Evolutionary conservation across 192 early-diverging fungal genomes (phyloP), one percentile per base, ranked within the genome.

Genomic region (Oehlia diaphana): DNA sequence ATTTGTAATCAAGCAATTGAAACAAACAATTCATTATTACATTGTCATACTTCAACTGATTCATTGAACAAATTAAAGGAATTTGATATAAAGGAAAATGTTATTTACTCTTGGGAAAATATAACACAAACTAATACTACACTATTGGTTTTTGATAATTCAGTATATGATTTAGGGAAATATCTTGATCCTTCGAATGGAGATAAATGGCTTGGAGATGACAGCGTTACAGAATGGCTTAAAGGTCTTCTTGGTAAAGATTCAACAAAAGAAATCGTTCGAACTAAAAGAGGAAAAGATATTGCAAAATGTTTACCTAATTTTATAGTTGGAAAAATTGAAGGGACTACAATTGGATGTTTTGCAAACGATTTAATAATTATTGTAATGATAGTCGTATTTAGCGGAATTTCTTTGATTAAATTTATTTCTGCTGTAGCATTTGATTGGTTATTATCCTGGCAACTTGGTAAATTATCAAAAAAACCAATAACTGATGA

Each of bases 81-180:
- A 12, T 42, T 80, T 6, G 49, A 28, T 80, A 35, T 65, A 26
- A 63, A 76, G 9, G 4, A 23, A 16, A 33, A 21, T 12, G 74
- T 80, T 28, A 37, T 16, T 33, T 87, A 81, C 58, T 83, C 82
- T 9, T 87, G 86, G 86, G 67, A 75, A 16, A 84, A 87, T 63
- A 81, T 87, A 75, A 87, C 88, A 21, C 83, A 89, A 76, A 28
- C 69, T 35, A 70, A 87, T 10, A 86, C 87, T 78, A 87, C 84
- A 62, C 77, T 92, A 50, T 87, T 93, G 78, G 84, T 84, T 21
- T 87, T 81, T 58, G 82, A 85, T 64, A 82, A 86, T 50, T 78
- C 82, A 63, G 87, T 88, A 12, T 79, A 79, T 71, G 77, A 79
- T 58, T 26, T 79, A 19, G 53, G 8, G 3, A 28, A 70, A 10